These are phyloP conservation scores for Lepiota brunneoincarnata DNA, from an alignment of 768 basidiomycete genomes.

Conservation along the genomic window DNA sequence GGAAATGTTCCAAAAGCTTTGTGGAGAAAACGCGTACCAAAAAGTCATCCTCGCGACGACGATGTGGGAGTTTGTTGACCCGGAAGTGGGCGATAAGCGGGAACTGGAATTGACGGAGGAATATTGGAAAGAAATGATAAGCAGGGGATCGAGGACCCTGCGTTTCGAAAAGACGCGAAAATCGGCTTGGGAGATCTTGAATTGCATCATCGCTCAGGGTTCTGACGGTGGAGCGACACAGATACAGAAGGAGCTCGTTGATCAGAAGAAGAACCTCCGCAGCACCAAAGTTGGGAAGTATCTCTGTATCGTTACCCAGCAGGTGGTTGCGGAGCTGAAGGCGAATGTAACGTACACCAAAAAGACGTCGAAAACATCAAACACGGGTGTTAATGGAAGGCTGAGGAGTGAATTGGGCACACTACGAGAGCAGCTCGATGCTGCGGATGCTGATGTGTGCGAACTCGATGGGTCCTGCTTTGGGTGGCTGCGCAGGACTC, in stretches of 20 bases:
- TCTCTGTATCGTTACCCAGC: neutral
- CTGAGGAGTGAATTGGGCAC: no score
- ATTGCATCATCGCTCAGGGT: neutral
- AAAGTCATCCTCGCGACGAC: conserved; percentile 49
- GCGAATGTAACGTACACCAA: no score
- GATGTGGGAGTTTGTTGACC: conserved; percentile 35
- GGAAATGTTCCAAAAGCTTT: conserved; percentile 46
- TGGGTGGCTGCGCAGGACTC: no score
- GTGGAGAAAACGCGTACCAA: conserved; percentile 40
- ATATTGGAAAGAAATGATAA: conserved; percentile 4
- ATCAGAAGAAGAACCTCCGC: neutral
- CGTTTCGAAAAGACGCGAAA: neutral
- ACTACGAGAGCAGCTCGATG: no score
- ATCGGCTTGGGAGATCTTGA: neutral
- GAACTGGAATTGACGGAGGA: neutral
- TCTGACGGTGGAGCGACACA: neutral
- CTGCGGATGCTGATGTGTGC: no score
- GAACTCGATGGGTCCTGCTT: no score
- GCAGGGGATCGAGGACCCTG: neutral
- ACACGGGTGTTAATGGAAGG: no score
- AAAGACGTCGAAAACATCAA: no score
- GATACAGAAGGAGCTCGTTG: conserved; percentile 1
- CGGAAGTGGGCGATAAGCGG: neutral
- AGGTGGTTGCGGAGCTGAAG: neutral
- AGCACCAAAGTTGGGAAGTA: neutral